phyloP scores from a whole-genome alignment of 2,329 filamentous ascomycete genomes.

The Alternaria triticina region DNA sequence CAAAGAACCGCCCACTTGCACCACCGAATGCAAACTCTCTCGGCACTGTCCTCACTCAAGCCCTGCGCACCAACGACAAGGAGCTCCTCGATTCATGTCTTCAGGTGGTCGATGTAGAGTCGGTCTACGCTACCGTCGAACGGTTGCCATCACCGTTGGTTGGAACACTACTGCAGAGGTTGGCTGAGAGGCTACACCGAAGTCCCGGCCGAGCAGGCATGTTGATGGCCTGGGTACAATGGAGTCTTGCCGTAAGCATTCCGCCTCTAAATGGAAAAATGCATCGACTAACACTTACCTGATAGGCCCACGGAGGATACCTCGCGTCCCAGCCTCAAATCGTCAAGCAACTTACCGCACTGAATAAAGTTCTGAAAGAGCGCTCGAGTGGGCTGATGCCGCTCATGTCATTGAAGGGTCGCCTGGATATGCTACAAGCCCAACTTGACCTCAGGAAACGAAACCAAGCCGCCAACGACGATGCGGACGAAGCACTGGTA shows the following conservation, averaged over 20 bases:
- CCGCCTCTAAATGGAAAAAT: neutral
- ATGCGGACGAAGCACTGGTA: slow-evolving; percentile 74
- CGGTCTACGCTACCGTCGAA: slow-evolving; percentile 87
- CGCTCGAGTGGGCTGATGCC: slow-evolving; percentile 81
- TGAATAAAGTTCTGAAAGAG: slow-evolving; percentile 88
- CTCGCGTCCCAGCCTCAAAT: slow-evolving; percentile 86
- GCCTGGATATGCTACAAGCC: slow-evolving; percentile 90
- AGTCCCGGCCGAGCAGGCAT: slow-evolving; percentile 87
- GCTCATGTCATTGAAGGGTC: slow-evolving; percentile 87
- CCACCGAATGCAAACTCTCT: slow-evolving; percentile 79
- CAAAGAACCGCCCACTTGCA: slow-evolving; percentile 57
- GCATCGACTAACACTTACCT: neutral
- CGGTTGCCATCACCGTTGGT: slow-evolving; percentile 86
- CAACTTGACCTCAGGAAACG: slow-evolving; percentile 82
- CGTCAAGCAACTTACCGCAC: slow-evolving; percentile 74
- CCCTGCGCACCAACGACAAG: slow-evolving; percentile 88
- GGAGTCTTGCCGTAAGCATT: slow-evolving; percentile 51
- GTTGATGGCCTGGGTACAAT: slow-evolving; percentile 94
- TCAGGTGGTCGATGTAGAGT: slow-evolving; percentile 75
- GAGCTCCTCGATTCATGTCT: slow-evolving; percentile 92
- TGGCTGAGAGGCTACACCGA: slow-evolving; percentile 85
- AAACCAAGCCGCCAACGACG: slow-evolving; percentile 65
- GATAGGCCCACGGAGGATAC: slow-evolving; percentile 80
- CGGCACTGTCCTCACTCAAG: slow-evolving; percentile 90
- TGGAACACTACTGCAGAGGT: slow-evolving; percentile 76